A percentile compares a stretch with the other conserved stretches of the same genome.
These are phyloP conservation scores for Handroanthus guayacan DNA, from an alignment of 257 asterid species.

Conservation along the genomic window DNA sequence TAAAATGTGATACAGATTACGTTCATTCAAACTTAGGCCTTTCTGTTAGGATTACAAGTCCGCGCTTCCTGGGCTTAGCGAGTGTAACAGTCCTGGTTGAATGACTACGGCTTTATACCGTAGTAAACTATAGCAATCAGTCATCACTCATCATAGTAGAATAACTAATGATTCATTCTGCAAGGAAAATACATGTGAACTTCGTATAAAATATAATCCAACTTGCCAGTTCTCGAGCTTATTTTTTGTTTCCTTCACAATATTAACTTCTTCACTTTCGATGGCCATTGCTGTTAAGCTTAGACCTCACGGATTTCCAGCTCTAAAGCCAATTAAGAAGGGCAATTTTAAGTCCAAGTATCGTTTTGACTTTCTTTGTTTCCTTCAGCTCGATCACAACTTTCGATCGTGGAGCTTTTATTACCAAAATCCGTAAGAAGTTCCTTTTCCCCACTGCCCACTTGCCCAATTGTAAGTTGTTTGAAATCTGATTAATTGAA, in stretches of 20 bases:
- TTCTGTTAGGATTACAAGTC: no score
- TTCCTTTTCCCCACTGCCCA: background rate
- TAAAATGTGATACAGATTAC: no score
- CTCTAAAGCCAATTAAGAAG: conserved; percentile 28
- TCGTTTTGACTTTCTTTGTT: background rate
- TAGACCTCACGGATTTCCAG: conserved; percentile 37
- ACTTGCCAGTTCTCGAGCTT: conserved; percentile 20
- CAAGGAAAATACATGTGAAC: conserved; percentile 35
- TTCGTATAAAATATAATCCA: conserved; percentile 8
- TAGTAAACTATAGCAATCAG: background rate
- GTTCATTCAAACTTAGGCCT: no score
- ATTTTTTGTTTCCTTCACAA: conserved; percentile 1
- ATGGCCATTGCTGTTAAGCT: conserved; percentile 27
- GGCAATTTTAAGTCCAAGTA: background rate
- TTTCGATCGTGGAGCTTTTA: background rate
- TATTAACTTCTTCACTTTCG: background rate
- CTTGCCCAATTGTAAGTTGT: background rate
- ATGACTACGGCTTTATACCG: no score
- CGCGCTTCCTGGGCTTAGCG: no score
- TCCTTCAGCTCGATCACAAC: background rate
- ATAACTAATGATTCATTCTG: conserved; percentile 27
- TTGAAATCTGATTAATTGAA: background rate
- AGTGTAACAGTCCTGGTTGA: no score
- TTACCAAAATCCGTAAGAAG: background rate
- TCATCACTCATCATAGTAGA: no score